phyloP scores from a whole-genome alignment of 1,284 basidiomycete species.

The Rhizoctonia solani region DNA sequence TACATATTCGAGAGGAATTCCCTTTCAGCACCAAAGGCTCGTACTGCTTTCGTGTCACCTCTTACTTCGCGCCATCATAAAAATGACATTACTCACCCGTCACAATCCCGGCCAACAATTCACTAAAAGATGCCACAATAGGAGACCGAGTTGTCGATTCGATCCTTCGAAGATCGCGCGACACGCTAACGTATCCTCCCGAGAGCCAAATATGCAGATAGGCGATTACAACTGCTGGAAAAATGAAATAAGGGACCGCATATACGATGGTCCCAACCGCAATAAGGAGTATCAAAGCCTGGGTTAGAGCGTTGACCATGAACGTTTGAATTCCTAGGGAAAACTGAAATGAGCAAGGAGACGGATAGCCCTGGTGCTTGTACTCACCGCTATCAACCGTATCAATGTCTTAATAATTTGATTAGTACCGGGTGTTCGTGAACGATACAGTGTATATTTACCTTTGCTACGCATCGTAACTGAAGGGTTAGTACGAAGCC shows the following conservation, averaged over 20 bases:
- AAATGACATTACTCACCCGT: neutral
- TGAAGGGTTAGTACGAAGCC: too few relatives aligned
- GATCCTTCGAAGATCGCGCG: constrained; percentile 5
- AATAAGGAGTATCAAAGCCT: neutral
- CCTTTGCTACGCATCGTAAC: too few relatives aligned
- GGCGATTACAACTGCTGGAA: neutral
- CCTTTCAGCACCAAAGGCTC: neutral
- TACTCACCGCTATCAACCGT: constrained; percentile 32
- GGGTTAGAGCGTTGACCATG: neutral
- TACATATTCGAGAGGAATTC: neutral
- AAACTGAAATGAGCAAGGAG: too few relatives aligned
- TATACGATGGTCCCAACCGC: constrained; percentile 5
- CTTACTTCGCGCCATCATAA: too few relatives aligned
- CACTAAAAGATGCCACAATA: constrained; percentile 6
- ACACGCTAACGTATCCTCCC: neutral
- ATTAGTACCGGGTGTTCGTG: neutral
- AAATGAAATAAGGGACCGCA: constrained; percentile 2
- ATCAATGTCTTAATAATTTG: constrained; percentile 13
- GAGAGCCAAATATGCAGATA: constrained; percentile 6
- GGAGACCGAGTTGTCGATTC: constrained; percentile 4
- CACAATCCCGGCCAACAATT: neutral
- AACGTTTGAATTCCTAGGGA: neutral
- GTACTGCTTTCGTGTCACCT: neutral
- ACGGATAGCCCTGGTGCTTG: too few relatives aligned
- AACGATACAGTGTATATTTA: too few relatives aligned